Percentiles rank a stretch among this genome's conserved stretches.
These are phyloP conservation scores for Pythium dissotocum DNA, from an alignment of 352 stramenopile species.

Conservation along the genomic window DNA sequence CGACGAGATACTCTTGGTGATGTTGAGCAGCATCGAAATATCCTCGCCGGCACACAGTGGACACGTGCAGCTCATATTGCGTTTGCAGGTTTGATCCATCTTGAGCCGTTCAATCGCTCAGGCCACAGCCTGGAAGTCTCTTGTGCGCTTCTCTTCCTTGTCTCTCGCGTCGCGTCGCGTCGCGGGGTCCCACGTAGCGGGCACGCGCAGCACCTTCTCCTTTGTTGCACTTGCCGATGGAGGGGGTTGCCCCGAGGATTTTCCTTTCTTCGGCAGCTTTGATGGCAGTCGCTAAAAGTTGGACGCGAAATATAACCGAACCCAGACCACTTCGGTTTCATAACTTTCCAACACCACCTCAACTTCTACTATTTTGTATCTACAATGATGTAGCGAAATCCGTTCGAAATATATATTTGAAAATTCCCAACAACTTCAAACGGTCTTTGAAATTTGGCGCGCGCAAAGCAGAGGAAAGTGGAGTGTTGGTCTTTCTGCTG, in stretches of 20 bases:
- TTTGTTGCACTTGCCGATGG: conserved; percentile 17
- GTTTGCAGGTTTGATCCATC: conserved; percentile 84
- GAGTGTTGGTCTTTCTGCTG: conserved; percentile 25
- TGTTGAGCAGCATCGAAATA: conserved; percentile 69
- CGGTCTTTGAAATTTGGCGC: conserved; percentile 22
- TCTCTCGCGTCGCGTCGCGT: neutral
- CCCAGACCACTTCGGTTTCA: neutral
- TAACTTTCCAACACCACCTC: conserved; percentile 9
- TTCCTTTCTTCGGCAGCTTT: conserved; percentile 5
- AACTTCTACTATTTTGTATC: neutral
- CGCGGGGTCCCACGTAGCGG: conserved; percentile 2
- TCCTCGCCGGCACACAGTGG: conserved; percentile 81
- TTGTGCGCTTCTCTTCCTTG: neutral
- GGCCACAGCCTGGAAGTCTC: neutral
- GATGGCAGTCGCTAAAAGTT: conserved; percentile 10
- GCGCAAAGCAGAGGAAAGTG: conserved; percentile 5
- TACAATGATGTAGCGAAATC: neutral
- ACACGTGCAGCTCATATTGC: conserved; percentile 88
- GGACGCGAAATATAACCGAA: conserved; percentile 23
- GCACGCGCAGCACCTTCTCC: neutral
- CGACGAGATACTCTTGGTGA: conserved; percentile 81
- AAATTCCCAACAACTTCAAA: conserved; percentile 36
- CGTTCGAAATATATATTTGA: conserved; percentile 25
- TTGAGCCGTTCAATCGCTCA: conserved; percentile 2
- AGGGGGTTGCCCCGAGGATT: conserved; percentile 18